phyloP scores from a whole-genome alignment of 108 stramenopile genomes.

The Hondaea fermentalgiana region DNA sequence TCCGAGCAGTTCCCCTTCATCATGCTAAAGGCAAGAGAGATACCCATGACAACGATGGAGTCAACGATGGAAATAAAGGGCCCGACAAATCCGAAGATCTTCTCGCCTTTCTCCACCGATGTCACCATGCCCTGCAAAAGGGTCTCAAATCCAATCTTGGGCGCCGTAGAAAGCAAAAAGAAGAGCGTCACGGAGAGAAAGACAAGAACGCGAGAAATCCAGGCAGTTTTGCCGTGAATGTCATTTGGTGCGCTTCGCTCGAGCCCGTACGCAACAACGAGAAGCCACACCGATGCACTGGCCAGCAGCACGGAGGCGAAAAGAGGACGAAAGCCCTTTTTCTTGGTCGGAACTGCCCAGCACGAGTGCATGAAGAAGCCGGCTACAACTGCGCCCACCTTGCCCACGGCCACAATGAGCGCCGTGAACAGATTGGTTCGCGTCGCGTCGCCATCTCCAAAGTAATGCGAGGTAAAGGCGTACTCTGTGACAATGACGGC shows the following conservation, averaged over 20 bases:
- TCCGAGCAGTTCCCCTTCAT: neutral
- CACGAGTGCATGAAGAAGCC: slow-evolving; percentile 9
- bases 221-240: neutral
- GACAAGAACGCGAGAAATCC: neutral
- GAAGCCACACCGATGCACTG: neutral
- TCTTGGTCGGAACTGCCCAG: neutral
- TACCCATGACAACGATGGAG: neutral
- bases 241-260: neutral
- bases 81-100: neutral
- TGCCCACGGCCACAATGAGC: neutral
- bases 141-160: slow-evolving; percentile 11
- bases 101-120: neutral
- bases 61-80: neutral
- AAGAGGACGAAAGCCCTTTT: neutral
- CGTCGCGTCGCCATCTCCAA: neutral
- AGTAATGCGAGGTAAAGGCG: neutral
- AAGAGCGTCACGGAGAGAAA: neutral
- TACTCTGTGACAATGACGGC: neutral
- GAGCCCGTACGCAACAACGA: neutral
- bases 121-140: neutral
- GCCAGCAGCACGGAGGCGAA: neutral
- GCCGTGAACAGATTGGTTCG: neutral
- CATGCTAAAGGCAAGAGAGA: neutral
- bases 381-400: neutral
- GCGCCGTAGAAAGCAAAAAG: slow-evolving; percentile 8